A percentile compares a stretch with the other conserved stretches of the same genome.
phyloP scores from a whole-genome alignment of 441 rosid species.

The Erysimum cheiri region DNA sequence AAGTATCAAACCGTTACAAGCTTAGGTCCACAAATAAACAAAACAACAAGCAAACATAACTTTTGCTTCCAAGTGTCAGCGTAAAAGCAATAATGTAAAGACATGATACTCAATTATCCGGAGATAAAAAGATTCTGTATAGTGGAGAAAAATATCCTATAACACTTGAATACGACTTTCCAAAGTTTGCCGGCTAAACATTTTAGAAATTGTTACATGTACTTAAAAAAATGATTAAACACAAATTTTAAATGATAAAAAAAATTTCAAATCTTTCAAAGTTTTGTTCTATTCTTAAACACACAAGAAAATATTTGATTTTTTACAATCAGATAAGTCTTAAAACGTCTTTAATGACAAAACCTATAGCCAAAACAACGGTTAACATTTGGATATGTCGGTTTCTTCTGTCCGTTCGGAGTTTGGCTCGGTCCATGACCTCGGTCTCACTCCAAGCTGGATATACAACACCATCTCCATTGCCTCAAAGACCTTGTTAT shows the following conservation, averaged over 20 bases:
- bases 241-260: background rate
- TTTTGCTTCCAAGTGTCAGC: background rate
- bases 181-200: background rate
- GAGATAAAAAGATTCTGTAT: too few species aligned
- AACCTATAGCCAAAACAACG: too few species aligned
- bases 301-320: background rate
- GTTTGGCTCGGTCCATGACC: constrained; percentile 81
- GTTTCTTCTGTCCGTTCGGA: constrained; percentile 65
- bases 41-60: background rate
- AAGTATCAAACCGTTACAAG: too few species aligned
- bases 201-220: background rate
- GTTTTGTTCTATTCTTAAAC: background rate
- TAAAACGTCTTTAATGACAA: too few species aligned
- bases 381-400: constrained; percentile 31
- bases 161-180: background rate
- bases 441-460: constrained; percentile 61
- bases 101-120: background rate
- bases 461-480: constrained; percentile 75
- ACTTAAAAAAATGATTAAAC: background rate
- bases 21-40: background rate
- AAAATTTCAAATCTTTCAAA: background rate
- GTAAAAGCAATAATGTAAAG: constrained; percentile 2
- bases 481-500: constrained; percentile 61
- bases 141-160: background rate
- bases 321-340: background rate